Evolutionary conservation across 441 rosid species (phyloP).

Genomic region (Dalechampia spathulata): DNA sequence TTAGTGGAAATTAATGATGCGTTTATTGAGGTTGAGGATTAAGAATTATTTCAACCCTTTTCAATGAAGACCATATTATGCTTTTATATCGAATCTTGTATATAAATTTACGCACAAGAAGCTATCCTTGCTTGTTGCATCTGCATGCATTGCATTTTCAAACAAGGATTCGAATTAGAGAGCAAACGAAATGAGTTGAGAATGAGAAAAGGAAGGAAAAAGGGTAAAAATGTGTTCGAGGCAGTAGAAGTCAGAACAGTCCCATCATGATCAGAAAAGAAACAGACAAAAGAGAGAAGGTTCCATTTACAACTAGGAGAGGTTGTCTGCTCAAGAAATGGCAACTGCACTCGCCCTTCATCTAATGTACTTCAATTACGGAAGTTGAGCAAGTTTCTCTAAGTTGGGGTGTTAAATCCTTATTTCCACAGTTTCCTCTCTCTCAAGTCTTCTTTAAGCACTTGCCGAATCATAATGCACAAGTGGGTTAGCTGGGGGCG

Average conservation of each 20-base stretch:
- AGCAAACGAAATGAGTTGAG: not conserved
- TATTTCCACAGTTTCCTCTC: constrained; percentile 13
- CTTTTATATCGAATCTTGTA: not conserved
- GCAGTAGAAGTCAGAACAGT: constrained; percentile 2
- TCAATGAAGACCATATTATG: not conserved
- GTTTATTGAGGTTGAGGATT: not conserved
- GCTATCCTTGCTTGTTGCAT: not conserved
- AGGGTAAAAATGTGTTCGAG: not conserved
- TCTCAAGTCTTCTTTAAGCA: not conserved
- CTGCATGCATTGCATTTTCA: not conserved
- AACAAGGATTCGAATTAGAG: not conserved
- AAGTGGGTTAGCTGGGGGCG: constrained; percentile 19
- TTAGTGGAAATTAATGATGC: not conserved
- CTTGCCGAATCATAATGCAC: not conserved
- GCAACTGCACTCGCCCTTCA: constrained; percentile 9
- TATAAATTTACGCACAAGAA: not conserved
- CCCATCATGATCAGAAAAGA: constrained; percentile 4
- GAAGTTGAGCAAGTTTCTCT: not conserved
- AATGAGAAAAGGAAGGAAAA: not conserved
- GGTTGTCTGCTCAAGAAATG: constrained; percentile 19
- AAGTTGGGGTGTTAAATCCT: not conserved
- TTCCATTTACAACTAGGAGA: constrained; percentile 13
- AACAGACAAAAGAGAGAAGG: constrained; percentile 17
- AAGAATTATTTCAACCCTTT: not conserved
- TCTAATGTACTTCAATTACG: not conserved